Evolutionary conservation across 371 early-diverging fungal genomes (phyloP), one percentile per base, ranked within the genome.

Genomic region (Actinomortierella wolfii): DNA sequence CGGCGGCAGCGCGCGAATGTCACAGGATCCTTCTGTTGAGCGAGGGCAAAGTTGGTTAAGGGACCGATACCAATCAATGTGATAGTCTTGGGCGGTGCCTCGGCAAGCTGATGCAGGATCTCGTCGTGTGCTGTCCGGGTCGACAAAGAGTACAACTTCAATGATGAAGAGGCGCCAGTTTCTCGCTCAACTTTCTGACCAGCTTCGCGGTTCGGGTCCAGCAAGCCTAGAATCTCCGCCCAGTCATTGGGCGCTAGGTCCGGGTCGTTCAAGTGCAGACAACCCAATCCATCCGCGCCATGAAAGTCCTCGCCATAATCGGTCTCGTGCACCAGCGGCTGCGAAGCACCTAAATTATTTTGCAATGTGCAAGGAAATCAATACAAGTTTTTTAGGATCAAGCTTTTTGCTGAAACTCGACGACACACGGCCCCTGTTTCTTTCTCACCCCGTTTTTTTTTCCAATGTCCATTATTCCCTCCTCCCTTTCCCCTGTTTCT

Each of bases 1-100:
- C 75, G 75, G 51, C 83, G 81, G 41, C 76, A 81, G 5, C 80
- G 71, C n/a, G 78, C 67, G 57, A 83, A 78, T 1, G 80, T 79
- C 8, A 61, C 48, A 17, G 82, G 79, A 46, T 86, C 79, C 28
- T 79, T 74, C 49, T 79, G 61, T 39, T 80, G 75, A 1, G 84
- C 85, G 9, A 82, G 51, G 0, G 84, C 84, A 26, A 86, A n/a
- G 59, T 84, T 86, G n/a, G 85, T 84, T 60, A 86, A 63, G 0
- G 85, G 87, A 0, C 85, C 87, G 13, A 86, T 48, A 5, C 80
- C 81, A 45, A 82, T 64, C 29, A 86, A 67, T 2, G 80, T 79
- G 13, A 86, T 48, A 0, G 84, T 81, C 20, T 81, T 57, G 26
- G 83, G 79, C 43, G 75, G 71, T 0, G 79, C 77, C 5, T 76